Conservation (phyloP, 2,329 filamentous ascomycete species). For the Aspergillus spinulosporus region DNA sequence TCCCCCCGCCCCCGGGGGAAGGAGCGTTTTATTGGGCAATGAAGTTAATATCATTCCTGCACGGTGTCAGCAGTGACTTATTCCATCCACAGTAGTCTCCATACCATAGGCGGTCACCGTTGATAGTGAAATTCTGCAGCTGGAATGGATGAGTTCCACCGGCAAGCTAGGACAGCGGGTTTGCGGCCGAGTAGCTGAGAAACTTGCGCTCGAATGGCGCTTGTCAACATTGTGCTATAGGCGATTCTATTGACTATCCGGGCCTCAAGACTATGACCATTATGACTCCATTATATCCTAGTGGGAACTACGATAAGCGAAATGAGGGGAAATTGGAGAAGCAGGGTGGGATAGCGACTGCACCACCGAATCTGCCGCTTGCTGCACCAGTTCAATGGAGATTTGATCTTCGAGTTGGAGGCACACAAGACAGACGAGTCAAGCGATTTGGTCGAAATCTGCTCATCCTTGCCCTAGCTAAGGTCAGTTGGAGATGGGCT, state of each 20-base stretch:
- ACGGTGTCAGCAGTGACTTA: background rate
- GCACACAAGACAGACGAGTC: no score
- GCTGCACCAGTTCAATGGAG: no score
- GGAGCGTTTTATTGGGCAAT: background rate
- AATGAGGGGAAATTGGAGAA: no score
- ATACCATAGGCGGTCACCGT: constrained; percentile 1
- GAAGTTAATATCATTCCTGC: background rate
- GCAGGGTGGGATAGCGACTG: no score
- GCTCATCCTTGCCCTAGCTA: no score
- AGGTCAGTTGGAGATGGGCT: no score
- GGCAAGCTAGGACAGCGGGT: background rate
- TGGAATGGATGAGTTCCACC: background rate
- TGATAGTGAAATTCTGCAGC: background rate
- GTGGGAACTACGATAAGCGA: background rate
- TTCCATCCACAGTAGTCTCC: background rate
- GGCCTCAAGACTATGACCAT: background rate
- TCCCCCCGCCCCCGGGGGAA: background rate
- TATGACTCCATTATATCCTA: background rate
- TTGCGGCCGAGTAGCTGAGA: background rate
- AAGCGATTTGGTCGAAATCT: no score
- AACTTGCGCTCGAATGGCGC: background rate
- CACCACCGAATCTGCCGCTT: no score
- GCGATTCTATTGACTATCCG: background rate
- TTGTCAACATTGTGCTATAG: background rate
- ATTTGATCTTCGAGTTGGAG: no score